Conservation (phyloP, 352 stramenopile genomes). For the Peronosclerospora sorghi region DNA sequence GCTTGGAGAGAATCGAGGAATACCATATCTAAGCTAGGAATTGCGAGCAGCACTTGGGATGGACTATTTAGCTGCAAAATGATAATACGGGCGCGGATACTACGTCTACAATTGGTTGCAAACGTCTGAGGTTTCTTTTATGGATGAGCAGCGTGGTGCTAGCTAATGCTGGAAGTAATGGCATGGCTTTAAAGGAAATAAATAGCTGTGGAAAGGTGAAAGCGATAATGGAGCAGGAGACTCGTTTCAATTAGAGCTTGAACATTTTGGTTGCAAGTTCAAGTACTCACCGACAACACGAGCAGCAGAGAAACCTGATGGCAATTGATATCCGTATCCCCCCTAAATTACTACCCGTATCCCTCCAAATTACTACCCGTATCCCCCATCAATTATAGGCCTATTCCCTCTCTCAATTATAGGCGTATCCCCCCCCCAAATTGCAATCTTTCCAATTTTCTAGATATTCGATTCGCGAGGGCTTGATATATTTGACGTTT, state of each 20-base stretch:
- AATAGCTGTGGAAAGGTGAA: neutral
- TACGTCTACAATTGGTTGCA: conserved; percentile 1
- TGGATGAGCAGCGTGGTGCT: conserved; percentile 32
- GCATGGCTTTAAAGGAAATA: conserved; percentile 5
- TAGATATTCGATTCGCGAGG: too few species aligned
- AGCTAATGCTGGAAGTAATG: conserved; percentile 20
- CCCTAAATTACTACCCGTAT: too few species aligned
- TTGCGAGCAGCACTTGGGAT: conserved; percentile 32
- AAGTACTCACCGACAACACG: neutral
- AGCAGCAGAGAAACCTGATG: conserved; percentile 5
- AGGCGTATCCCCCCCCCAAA: too few species aligned
- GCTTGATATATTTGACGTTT: too few species aligned
- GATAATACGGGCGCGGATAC: conserved; percentile 5
- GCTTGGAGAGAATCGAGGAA: conserved; percentile 27
- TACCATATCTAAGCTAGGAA: conserved; percentile 36
- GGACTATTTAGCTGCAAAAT: conserved; percentile 32
- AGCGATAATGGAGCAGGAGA: conserved; percentile 7
- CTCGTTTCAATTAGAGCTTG: conserved; percentile 11
- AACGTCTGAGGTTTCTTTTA: conserved; percentile 12
- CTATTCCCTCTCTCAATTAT: too few species aligned
- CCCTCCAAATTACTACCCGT: too few species aligned
- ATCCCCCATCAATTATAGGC: too few species aligned
- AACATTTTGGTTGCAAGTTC: conserved; percentile 6
- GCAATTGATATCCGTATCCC: too few species aligned
- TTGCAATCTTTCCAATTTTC: too few species aligned